Evolutionary conservation across 202 grass and related monocot species (phyloP).

Genomic region (Carex sylvatica): DNA sequence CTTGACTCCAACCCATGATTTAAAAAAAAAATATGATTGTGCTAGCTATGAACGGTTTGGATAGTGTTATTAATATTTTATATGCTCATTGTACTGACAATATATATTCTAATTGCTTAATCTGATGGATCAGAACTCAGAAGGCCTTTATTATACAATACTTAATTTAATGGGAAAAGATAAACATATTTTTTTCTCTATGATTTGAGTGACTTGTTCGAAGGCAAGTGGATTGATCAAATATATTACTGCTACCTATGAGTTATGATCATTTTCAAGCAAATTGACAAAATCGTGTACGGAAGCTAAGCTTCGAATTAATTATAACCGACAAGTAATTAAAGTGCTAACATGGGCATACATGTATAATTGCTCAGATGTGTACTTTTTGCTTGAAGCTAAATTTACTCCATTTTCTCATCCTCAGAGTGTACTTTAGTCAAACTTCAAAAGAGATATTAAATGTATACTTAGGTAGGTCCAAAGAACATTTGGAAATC

Average conservation of each 20-base stretch:
- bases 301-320: not conserved
- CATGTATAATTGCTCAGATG: not conserved
- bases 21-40: too few species aligned
- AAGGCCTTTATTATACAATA: not conserved
- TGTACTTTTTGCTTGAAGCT: not conserved
- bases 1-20: too few species aligned
- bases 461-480: not conserved
- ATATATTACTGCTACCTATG: not conserved
- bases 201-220: not conserved
- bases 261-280: not conserved
- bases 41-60: not conserved
- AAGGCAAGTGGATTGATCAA: not conserved
- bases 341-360: not conserved
- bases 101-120: not conserved
- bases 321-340: not conserved
- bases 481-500: not conserved
- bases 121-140: not conserved
- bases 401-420: conserved; percentile 3
- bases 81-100: not conserved
- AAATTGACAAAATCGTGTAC: not conserved
- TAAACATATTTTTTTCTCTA: not conserved
- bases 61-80: not conserved
- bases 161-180: not conserved
- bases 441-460: not conserved
- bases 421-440: not conserved